Percentiles rank a stretch among this genome's conserved stretches.
phyloP scores from a whole-genome alignment of 805 yeast species.

The Schwanniomyces sp. region DNA sequence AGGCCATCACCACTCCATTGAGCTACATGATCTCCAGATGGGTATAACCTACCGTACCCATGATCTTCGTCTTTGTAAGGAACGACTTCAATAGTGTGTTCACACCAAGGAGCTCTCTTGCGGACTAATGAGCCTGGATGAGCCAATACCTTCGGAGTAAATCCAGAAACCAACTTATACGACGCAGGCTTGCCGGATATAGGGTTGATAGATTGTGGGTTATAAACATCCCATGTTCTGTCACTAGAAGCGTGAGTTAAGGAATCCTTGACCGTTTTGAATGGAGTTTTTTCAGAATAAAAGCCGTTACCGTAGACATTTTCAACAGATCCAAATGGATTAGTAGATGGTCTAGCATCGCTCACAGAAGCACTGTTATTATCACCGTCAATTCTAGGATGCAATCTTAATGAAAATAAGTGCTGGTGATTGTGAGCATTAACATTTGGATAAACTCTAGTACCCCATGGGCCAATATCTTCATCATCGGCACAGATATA shows the following conservation, averaged over 20 bases:
- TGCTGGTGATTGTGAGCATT: constrained; percentile 90
- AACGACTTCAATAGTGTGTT: constrained; percentile 62
- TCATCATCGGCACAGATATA: constrained; percentile 64
- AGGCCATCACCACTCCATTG: constrained; percentile 72
- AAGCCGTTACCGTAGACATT: constrained; percentile 81
- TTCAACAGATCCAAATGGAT: constrained; percentile 62
- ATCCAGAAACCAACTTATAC: constrained; percentile 73
- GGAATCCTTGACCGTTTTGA: constrained; percentile 68
- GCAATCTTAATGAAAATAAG: constrained; percentile 72
- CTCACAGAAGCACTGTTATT: constrained; percentile 69
- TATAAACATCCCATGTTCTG: constrained; percentile 76
- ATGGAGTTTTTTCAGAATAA: constrained; percentile 61
- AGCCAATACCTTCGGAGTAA: constrained; percentile 72
- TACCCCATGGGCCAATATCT: constrained; percentile 74
- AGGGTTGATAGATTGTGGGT: constrained; percentile 64
- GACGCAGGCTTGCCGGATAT: constrained; percentile 76
- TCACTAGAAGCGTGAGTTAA: constrained; percentile 62
- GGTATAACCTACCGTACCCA: constrained; percentile 63
- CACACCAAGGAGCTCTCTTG: constrained; percentile 85
- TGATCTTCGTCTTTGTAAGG: constrained; percentile 59
- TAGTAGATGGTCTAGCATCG: constrained; percentile 62
- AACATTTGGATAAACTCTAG: constrained; percentile 74
- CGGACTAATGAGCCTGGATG: constrained; percentile 71
- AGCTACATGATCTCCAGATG: constrained; percentile 78
- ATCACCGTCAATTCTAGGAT: constrained; percentile 81